Evolutionary conservation across 176 grass and related monocot species (phyloP).

Genomic region (Neostapfia colusana): DNA sequence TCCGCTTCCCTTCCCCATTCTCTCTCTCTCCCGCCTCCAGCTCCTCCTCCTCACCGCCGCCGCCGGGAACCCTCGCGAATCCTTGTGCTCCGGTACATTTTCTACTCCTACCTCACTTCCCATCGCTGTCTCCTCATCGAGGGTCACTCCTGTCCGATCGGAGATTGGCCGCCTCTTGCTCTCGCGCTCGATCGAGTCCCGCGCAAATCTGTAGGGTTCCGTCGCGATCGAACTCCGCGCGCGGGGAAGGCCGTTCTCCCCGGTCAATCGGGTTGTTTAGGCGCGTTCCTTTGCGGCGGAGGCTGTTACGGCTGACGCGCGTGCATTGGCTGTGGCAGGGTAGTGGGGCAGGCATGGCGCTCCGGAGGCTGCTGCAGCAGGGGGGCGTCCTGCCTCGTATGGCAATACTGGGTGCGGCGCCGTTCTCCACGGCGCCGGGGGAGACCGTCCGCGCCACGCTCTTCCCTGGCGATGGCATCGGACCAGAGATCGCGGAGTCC

Average conservation of each 20-base stretch:
- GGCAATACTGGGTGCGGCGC: conserved; percentile 17
- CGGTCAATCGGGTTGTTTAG: too few relatives aligned
- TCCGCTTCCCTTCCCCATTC: background rate
- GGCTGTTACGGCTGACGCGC: conserved; percentile 35
- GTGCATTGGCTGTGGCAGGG: conserved; percentile 23
- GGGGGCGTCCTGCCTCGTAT: conserved; percentile 49
- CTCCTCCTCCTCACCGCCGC: conserved; percentile 6
- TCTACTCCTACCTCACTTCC: background rate
- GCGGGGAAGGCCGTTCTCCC: background rate
- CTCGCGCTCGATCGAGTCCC: background rate
- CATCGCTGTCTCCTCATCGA: background rate
- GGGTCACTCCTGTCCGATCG: conserved; percentile 7
- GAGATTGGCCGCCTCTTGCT: background rate
- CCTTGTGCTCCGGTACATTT: conserved; percentile 42
- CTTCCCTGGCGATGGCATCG: conserved; percentile 94
- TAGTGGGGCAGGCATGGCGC: conserved; percentile 45
- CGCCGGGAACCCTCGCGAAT: conserved; percentile 19
- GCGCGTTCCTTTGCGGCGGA: too few relatives aligned
- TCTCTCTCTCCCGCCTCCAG: background rate
- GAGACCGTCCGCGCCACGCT: conserved; percentile 72
- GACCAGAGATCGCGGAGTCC: conserved; percentile 87
- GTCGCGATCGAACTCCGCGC: background rate
- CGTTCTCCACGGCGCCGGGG: conserved; percentile 45
- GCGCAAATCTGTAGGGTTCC: conserved; percentile 26
- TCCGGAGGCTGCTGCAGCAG: conserved; percentile 58